Percentiles rank a stretch among this genome's conserved stretches.
Evolutionary conservation across 2,329 filamentous ascomycete genomes (phyloP).

Genomic region (Erysiphe pulchra): DNA sequence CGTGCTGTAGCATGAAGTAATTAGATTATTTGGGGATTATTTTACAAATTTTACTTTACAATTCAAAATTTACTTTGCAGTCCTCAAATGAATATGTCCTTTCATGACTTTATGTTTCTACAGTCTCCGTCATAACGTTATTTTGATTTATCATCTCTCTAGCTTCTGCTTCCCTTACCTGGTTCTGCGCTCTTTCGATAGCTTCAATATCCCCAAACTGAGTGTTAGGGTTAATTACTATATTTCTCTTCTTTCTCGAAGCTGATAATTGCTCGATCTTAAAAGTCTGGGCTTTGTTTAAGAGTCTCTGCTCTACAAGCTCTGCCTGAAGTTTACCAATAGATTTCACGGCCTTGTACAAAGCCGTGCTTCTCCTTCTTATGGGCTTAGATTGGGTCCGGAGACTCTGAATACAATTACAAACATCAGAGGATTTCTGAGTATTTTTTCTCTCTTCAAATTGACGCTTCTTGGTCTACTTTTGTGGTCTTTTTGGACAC

Average conservation of each 20-base stretch:
- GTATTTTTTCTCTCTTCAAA: no score
- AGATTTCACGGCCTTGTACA: not conserved
- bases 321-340: not conserved
- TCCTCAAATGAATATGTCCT: not conserved
- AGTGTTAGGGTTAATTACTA: not conserved
- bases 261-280: not conserved
- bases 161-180: not conserved
- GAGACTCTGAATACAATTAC: not conserved
- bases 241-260: not conserved
- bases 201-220: not conserved
- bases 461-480: no score
- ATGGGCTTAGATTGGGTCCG: not conserved
- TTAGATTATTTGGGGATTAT: not conserved
- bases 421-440: no score
- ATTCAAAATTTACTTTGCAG: not conserved
- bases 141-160: not conserved
- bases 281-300: not conserved
- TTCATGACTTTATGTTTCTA: not conserved
- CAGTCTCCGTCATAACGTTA: not conserved
- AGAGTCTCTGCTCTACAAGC: not conserved
- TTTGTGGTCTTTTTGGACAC: no score
- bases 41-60: not conserved
- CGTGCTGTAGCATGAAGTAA: not conserved
- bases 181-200: no score
- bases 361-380: not conserved